Conservation (phyloP, 345 rosid genomes). For the Acer yangbiense region DNA sequence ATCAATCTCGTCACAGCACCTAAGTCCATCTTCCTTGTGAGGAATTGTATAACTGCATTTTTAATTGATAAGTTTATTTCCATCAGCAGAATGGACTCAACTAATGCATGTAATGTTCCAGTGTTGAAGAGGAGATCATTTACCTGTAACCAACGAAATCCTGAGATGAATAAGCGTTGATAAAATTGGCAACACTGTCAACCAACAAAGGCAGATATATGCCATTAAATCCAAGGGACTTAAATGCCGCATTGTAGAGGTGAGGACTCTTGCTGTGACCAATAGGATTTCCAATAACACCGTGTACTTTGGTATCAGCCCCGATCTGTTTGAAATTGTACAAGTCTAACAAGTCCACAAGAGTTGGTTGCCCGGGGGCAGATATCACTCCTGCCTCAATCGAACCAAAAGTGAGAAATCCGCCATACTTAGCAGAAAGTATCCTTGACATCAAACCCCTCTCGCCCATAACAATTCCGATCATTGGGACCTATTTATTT, state of each 20-base stretch:
- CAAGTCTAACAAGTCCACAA: conserved; percentile 49
- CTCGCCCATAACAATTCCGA: conserved; percentile 63
- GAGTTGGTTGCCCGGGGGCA: conserved; percentile 63
- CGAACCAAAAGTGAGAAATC: conserved; percentile 63
- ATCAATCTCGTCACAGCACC: conserved; percentile 56
- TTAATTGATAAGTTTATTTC: conserved; percentile 2
- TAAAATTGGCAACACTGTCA: conserved; percentile 48
- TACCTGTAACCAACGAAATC: conserved; percentile 66
- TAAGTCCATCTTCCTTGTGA: conserved; percentile 55
- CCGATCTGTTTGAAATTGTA: conserved; percentile 57
- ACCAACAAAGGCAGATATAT: conserved; percentile 59
- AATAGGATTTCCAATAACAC: conserved; percentile 67
- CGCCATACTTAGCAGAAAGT: conserved; percentile 60
- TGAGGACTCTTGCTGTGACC: conserved; percentile 72
- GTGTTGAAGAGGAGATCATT: conserved; percentile 5
- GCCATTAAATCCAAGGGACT: conserved; percentile 52
- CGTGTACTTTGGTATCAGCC: conserved; percentile 59
- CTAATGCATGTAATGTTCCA: neutral
- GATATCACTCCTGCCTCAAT: conserved; percentile 49
- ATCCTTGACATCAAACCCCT: conserved; percentile 61
- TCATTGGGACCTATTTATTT: conserved; percentile 46
- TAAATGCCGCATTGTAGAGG: conserved; percentile 57
- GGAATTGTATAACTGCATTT: conserved; percentile 50
- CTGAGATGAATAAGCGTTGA: conserved; percentile 46
- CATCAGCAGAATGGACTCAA: neutral